Base-by-base conservation (phyloP, 768 basidiomycete species). In the Rhizopogon sp. region DNA sequence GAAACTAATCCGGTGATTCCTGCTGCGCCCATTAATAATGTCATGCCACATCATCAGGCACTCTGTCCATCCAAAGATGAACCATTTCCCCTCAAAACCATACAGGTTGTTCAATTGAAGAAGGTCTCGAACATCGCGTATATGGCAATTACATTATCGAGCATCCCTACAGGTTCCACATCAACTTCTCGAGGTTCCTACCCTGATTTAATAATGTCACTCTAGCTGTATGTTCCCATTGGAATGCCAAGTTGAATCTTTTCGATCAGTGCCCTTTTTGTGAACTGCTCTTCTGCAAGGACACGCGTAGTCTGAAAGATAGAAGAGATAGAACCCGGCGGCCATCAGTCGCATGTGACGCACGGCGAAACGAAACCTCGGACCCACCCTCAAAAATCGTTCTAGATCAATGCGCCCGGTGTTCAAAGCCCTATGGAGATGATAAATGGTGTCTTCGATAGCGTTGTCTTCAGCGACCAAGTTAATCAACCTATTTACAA, bases 401-500 rank as follows among this genome's bases (percentile, higher is more conserved):
- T 99, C 96, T 54, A 98, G 80, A 74, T 98, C 96, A 58, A 98
- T 87, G 56, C 93, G 83, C 0, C 91, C 91, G 51, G 87, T 76
- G 66, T 97, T 97, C 59, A 99, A 76, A 0, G 94, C 96, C 58
- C 94, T 82, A 60, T 95, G 93, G 45, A 99, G 81, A 69, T 98
- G 94, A 73, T 98, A 99, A 56, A 97, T 89, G 44, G 96, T 96
- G 69, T 98, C 97, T 72, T 98, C 96, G 66, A 98, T 94, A 1
- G 96, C 93, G 64, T 93, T 94, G 70, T 98, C 97, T 70, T 99
- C 97, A n/a, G 97, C 95, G n/a, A 98, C 88, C 29, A 98, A 79
- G 66, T 98, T 91, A 61, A 98, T 86, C 22, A 99, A 76, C 72
- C 96, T 98, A 66, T 33, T 50, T 47, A 33, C 20, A 20, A 20